Evolutionary conservation across 179 eudicot genomes (phyloP), one percentile per base, ranked within the genome.

Genomic region (Dionaea muscipula): DNA sequence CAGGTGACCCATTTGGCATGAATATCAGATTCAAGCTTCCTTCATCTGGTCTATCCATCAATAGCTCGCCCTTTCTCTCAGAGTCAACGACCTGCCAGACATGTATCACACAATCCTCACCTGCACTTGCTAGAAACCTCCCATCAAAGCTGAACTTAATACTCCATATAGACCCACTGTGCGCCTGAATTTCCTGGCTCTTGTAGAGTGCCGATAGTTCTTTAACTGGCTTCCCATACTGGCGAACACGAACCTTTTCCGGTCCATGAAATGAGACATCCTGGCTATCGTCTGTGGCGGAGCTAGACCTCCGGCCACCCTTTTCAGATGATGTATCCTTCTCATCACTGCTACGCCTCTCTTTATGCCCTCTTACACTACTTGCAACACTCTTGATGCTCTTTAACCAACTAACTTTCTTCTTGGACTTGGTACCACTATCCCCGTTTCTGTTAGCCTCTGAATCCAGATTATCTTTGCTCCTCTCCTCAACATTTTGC

Each of bases 271-370:
- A 85, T 0, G 84, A 72, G 41, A 55, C 75, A 60, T 88, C 94
- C 61, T 88, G 96, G 64, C 96, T 88, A 64, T 82, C 96, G 73
- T 88, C 96, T 11, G 94, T 85, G 8, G 94, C 96, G 2, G 96
- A 88, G 56, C 96, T 88, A 2, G 88, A 88, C 66, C 96, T 85
- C 55, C 84, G 66, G 16, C 96, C 94, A 51, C 96, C 94, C 57
- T 78, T 88, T 59, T 89, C 95, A 2, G 97, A 89, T 0, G 97
- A 81, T 6, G 93, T 81, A 60, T 89, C 97, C 68, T 77, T 80
- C 53, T 87, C 97, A 58, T 83, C 86, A 46, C 89, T 79, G 47
- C 95, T 81, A 19, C 83, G 72, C 56, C 81, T 81, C 45, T 82
- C 94, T 66, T 67, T 88, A 26, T 62, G 60, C 39, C 86, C 84